These are phyloP conservation scores for Cryptomeria japonica DNA, from an alignment of 75 land plant species.

Conservation along the genomic window DNA sequence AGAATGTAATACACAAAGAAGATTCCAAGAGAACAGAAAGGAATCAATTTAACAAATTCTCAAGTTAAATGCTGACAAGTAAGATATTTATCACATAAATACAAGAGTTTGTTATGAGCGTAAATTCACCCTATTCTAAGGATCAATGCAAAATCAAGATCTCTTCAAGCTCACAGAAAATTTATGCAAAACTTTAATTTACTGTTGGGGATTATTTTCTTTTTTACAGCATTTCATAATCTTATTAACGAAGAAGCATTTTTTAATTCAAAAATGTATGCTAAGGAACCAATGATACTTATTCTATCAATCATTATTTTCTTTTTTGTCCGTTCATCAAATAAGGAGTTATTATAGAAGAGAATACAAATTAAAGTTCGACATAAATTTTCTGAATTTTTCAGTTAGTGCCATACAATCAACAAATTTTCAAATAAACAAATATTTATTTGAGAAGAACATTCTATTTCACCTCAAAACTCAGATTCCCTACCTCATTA, in stretches of 20 bases:
- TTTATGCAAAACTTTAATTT: background rate
- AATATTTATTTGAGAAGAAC: background rate
- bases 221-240: background rate
- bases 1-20: background rate
- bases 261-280: background rate
- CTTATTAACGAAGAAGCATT: background rate
- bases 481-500: conserved; percentile 52
- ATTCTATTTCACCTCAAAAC: background rate
- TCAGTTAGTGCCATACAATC: background rate
- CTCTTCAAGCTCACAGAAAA: background rate
- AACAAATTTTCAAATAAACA: background rate
- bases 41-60: background rate
- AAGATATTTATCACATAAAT: background rate
- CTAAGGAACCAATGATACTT: background rate
- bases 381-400: background rate
- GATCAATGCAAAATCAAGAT: background rate
- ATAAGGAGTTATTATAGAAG: background rate
- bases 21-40: conserved; percentile 1
- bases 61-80: background rate
- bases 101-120: background rate
- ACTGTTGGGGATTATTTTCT: background rate
- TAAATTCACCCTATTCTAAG: background rate
- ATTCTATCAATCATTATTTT: background rate
- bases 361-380: background rate
- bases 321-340: background rate